Conservation (phyloP, 148 eudicot genomes). For the Cornus suecica region DNA sequence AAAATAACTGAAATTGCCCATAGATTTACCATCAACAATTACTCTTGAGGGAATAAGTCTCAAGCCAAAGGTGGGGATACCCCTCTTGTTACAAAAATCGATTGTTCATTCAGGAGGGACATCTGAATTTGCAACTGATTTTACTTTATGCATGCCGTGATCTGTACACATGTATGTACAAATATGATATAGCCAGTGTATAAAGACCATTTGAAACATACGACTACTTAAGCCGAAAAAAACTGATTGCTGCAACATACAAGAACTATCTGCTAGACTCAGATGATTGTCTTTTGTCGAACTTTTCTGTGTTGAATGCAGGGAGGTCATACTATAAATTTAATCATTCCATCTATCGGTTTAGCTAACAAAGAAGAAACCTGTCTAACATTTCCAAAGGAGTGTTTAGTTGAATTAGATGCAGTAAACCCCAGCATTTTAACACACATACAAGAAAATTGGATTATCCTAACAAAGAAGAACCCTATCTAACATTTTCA, state of each 20-base stretch:
- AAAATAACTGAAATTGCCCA: too few relatives aligned
- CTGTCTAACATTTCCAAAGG: background rate
- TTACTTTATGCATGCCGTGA: background rate
- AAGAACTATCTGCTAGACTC: background rate
- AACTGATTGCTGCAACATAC: background rate
- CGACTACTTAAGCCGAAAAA: background rate
- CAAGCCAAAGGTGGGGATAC: too few relatives aligned
- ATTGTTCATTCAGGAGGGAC: background rate
- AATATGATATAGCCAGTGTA: background rate
- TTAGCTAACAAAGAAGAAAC: too few relatives aligned
- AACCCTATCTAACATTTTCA: background rate
- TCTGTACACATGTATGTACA: background rate
- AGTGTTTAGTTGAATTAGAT: too few relatives aligned
- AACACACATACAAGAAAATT: too few relatives aligned
- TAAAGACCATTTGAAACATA: background rate
- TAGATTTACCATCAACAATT: too few relatives aligned
- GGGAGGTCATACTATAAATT: background rate
- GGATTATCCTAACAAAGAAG: too few relatives aligned
- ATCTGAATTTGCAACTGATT: background rate
- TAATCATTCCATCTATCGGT: background rate
- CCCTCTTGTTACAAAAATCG: too few relatives aligned
- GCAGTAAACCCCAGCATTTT: too few relatives aligned
- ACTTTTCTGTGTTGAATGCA: background rate
- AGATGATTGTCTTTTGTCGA: background rate
- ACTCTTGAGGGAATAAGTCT: too few relatives aligned